Percentiles rank a stretch among this genome's conserved stretches.
These are phyloP conservation scores for Phaeoacremonium minimum DNA, from an alignment of 2,329 filamentous ascomycete genomes.

Conservation along the genomic window DNA sequence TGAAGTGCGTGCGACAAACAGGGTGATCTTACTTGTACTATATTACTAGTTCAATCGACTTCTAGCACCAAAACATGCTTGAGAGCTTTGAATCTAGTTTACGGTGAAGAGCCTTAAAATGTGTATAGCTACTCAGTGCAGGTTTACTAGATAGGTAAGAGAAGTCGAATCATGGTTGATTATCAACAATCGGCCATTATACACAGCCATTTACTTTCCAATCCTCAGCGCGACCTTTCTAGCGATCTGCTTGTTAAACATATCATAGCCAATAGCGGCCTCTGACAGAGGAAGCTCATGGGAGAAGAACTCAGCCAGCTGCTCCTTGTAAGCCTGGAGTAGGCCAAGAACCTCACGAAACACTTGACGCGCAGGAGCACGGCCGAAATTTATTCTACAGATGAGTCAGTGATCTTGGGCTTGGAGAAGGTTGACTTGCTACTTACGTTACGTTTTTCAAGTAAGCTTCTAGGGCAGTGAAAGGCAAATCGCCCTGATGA, in stretches of 20 bases:
- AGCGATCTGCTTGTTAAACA: neutral
- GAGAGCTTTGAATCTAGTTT: too few relatives aligned
- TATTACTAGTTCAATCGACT: too few relatives aligned
- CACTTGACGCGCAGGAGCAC: neutral
- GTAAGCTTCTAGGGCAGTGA: neutral
- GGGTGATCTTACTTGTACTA: too few relatives aligned
- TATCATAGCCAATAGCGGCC: neutral
- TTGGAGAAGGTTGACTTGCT: neutral
- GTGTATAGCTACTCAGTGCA: too few relatives aligned
- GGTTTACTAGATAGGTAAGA: too few relatives aligned
- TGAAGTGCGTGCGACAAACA: too few relatives aligned
- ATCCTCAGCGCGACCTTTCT: neutral
- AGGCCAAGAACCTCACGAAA: neutral
- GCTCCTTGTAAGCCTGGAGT: neutral
- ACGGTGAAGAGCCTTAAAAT: too few relatives aligned
- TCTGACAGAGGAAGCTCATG: neutral
- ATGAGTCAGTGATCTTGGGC: too few relatives aligned
- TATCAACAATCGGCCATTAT: too few relatives aligned
- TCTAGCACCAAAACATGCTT: too few relatives aligned
- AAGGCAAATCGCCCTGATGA: constrained; percentile 6
- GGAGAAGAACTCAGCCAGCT: neutral
- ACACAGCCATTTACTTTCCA: too few relatives aligned
- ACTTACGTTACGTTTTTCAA: neutral
- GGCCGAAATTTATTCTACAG: neutral
- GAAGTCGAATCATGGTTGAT: too few relatives aligned